Conservation (phyloP, 805 yeast species). For the Candida boleticola region DNA sequence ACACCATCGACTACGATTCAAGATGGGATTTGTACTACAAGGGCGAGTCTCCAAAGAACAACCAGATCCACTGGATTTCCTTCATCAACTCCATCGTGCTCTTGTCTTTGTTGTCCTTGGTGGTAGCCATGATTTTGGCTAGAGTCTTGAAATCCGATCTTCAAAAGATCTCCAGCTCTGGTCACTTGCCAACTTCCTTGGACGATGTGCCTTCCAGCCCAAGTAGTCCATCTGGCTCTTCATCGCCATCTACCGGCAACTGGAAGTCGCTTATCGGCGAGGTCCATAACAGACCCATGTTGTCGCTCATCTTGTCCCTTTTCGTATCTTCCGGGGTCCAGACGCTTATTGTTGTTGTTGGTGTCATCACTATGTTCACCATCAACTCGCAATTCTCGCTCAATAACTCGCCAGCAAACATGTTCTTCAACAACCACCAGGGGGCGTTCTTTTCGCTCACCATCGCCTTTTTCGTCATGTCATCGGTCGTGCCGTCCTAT, state of each 20-base stretch:
- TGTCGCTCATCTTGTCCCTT: conserved; percentile 49
- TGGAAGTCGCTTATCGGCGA: conserved; percentile 58
- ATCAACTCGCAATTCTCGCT: conserved; percentile 27
- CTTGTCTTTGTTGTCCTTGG: conserved; percentile 55
- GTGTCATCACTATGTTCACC: conserved; percentile 55
- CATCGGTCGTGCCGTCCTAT: conserved; percentile 76
- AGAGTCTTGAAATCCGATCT: conserved; percentile 54
- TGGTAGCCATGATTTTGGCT: conserved; percentile 63
- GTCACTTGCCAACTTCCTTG: conserved; percentile 13
- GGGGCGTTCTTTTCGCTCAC: conserved; percentile 67
- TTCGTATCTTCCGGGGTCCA: conserved; percentile 76
- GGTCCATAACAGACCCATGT: conserved; percentile 52
- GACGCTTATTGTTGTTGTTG: conserved; percentile 59
- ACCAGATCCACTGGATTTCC: conserved; percentile 74
- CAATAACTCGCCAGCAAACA: conserved; percentile 27
- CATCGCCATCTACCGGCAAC: conserved; percentile 5
- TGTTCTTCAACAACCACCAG: conserved; percentile 62
- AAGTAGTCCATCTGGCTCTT: not conserved
- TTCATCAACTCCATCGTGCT: conserved; percentile 69
- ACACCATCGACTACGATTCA: conserved; percentile 57
- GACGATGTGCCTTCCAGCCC: conserved; percentile 4
- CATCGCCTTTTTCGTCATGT: conserved; percentile 56
- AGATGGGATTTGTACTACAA: conserved; percentile 75
- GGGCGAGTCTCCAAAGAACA: conserved; percentile 45
- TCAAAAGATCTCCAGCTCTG: conserved; percentile 16